phyloP scores from a whole-genome alignment of 2,329 filamentous ascomycete genomes.

The Allantophomopsis lycopodina region DNA sequence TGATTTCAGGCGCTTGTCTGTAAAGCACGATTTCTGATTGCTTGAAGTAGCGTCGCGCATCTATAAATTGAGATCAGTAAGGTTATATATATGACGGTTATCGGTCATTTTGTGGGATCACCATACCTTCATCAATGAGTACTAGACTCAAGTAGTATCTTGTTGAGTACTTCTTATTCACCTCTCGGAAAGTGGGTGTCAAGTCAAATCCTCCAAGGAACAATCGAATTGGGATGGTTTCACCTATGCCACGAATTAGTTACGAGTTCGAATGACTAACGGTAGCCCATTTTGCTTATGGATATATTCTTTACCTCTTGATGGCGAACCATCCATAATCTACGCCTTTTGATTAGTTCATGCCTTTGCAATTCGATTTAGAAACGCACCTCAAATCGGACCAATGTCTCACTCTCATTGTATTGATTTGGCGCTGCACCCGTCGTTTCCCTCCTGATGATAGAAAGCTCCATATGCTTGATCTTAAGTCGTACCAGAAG shows the following conservation, averaged over 20 bases:
- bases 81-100: too few species aligned
- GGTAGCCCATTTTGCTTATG: too few species aligned
- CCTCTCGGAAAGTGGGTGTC: slow-evolving; percentile 95
- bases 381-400: slow-evolving; percentile 70
- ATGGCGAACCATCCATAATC: slow-evolving; percentile 99
- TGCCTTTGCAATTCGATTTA: slow-evolving; percentile 2
- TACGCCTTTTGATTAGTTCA: slow-evolving; percentile 18
- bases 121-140: slow-evolving; percentile 77
- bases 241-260: slow-evolving; percentile 29
- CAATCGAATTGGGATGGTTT: slow-evolving; percentile 90
- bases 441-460: slow-evolving; percentile 92
- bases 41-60: slow-evolving; percentile 96
- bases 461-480: slow-evolving; percentile 98
- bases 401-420: slow-evolving; percentile 96
- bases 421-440: slow-evolving; percentile 96
- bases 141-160: slow-evolving; percentile 95
- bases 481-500: slow-evolving; percentile 94
- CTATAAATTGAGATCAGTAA: slow-evolving; percentile 26
- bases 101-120: background rate
- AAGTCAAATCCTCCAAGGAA: slow-evolving; percentile 97
- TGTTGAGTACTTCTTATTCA: slow-evolving; percentile 99
- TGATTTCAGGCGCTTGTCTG: slow-evolving; percentile 57
- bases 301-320: slow-evolving; percentile 45
- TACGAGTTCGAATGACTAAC: too few species aligned
- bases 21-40: slow-evolving; percentile 97